phyloP scores from a whole-genome alignment of 805 yeast genomes.

The Saccharomycopsis capsularis region DNA sequence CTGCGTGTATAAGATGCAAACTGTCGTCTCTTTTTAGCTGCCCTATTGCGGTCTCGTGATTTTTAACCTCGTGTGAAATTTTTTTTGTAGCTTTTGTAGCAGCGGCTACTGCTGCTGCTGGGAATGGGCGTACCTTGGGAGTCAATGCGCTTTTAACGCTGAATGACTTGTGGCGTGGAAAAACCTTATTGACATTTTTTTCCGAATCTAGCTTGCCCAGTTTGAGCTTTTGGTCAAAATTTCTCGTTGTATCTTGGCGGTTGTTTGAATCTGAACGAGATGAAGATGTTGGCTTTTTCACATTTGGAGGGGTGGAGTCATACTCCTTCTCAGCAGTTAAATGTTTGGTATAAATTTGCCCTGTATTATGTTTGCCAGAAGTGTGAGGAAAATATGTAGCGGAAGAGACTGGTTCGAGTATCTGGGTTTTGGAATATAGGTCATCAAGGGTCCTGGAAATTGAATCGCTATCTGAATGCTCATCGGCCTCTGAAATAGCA shows the following conservation, averaged over 20 bases:
- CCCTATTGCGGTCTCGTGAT: too few species aligned
- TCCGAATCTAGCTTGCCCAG: too few species aligned
- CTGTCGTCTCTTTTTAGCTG: too few species aligned
- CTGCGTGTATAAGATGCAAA: not conserved
- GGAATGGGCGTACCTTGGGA: too few species aligned
- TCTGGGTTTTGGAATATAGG: not conserved
- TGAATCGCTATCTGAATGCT: not conserved
- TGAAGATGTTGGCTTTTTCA: not conserved
- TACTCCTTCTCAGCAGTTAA: not conserved
- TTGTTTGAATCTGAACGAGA: not conserved
- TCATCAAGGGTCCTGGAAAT: not conserved
- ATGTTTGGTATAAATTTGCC: constrained; percentile 6
- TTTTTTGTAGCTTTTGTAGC: not conserved
- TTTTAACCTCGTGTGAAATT: not conserved
- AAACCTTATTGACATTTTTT: not conserved
- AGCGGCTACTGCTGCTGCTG: too few species aligned
- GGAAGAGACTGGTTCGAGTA: constrained; percentile 53
- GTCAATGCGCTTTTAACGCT: not conserved
- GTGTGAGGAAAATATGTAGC: constrained; percentile 67
- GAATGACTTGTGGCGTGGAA: not conserved
- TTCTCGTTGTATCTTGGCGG: not conserved
- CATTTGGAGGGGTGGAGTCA: not conserved
- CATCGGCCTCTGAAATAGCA: not conserved
- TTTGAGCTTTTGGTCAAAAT: too few species aligned
- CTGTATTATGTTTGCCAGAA: constrained; percentile 29